Evolutionary conservation across 352 stramenopile genomes (phyloP), one percentile per base, ranked within the genome.

Genomic region (Phytopythium litorale): DNA sequence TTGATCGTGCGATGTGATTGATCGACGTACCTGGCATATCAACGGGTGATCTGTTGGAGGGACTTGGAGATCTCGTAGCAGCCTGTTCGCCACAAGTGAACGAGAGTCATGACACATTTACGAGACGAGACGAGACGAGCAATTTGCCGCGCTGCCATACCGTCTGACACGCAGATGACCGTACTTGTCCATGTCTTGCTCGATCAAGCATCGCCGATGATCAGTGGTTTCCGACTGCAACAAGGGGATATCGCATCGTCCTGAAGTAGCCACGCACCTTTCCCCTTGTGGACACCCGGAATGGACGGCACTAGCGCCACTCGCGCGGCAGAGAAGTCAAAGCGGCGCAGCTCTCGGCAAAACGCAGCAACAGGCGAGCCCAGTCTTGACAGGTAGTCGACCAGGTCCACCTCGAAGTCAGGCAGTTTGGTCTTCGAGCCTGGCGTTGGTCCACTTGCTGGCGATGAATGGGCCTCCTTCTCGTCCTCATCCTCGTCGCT

Each of bases 141-240:
- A 63, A 13, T 16, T 1, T 18, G 50, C 19, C 49, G 18, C 54
- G 18, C 8, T 23, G 64, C 55, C 65, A 61, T 78, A 87, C 79
- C 72, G 79, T 50, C 80, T 79, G 18, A 94, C 74, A 40, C 84
- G 77, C 33, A 91, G 62, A 68, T 94, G 86, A 1, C 86, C 86
- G 58, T 92, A 94, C 33, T 89, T 89, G 28, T 91, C 67, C 84
- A 92, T 94, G 23, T 84, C 86, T 94, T 54, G 4, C 19, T 38
- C 35, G 13, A 48, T 57, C 32, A 25, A 13, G 15, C n/a, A 58
- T n/a, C 16, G 58, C 0, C 52, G 45, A 32, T 16, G 18, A 12
- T 52, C 23, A 52, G 13, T 52, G 21, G 35, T 62, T n/a, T 15
- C 25, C 25, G 1, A 28, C 48, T 19, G 19, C 57, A 43, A 19